Percentiles rank a stretch among this genome's conserved stretches.
phyloP scores from a whole-genome alignment of 495 filamentous ascomycete species.

The Lasiosphaeris hirsuta region DNA sequence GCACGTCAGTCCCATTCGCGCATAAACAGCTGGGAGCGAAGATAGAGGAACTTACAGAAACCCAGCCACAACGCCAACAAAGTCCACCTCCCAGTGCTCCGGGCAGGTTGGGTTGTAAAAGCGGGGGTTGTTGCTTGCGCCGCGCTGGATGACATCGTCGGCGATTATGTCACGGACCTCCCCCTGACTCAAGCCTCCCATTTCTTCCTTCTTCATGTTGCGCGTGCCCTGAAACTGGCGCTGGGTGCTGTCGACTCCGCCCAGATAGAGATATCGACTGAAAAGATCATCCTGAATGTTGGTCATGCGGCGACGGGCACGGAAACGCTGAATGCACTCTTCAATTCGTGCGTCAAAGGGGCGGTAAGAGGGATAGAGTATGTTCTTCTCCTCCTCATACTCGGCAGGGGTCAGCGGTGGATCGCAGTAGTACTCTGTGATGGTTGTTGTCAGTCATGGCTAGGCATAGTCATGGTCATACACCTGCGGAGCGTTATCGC shows the following conservation, averaged over 20 bases:
- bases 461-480: too few relatives aligned
- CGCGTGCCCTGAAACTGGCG: conserved; percentile 66
- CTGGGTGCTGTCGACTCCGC: conserved; percentile 67
- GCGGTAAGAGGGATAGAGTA: conserved; percentile 25
- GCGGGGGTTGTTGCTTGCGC: conserved; percentile 24
- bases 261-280: conserved; percentile 73
- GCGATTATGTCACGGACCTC: conserved; percentile 62
- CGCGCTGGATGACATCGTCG: conserved; percentile 52
- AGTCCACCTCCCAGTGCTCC: conserved; percentile 72
- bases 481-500: background rate
- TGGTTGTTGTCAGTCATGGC: conserved; percentile 2
- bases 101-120: conserved; percentile 44
- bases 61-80: conserved; percentile 68
- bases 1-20: conserved; percentile 8
- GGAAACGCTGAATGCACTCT: conserved; percentile 78
- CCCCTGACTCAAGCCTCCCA: conserved; percentile 52
- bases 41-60: conserved; percentile 60
- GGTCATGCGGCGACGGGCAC: conserved; percentile 69
- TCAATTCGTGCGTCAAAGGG: conserved; percentile 62
- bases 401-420: conserved; percentile 70
- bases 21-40: background rate
- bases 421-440: conserved; percentile 69
- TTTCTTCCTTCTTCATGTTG: conserved; percentile 47
- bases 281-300: conserved; percentile 60
- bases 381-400: conserved; percentile 50